A percentile compares a stretch with the other conserved stretches of the same genome.
Conservation (phyloP, 306 rosid genomes). For the Cicer bijugum region DNA sequence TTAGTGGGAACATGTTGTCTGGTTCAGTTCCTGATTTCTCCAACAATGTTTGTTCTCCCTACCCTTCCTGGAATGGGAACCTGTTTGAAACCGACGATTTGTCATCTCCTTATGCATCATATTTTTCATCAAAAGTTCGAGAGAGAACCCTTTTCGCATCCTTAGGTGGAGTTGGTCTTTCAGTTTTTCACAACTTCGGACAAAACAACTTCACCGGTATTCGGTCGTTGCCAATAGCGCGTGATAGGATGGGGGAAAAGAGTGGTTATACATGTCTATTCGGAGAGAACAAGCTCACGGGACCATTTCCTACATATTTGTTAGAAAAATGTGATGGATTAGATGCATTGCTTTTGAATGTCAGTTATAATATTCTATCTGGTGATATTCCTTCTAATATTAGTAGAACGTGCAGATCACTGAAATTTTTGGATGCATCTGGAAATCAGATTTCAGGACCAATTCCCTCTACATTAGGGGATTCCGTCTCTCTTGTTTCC, state of each 20-base stretch:
- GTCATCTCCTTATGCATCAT: slow-evolving; percentile 51
- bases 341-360: slow-evolving; percentile 64
- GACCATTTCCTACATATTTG: slow-evolving; percentile 58
- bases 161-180: slow-evolving; percentile 42
- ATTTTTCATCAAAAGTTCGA: slow-evolving; percentile 56
- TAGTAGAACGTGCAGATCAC: slow-evolving; percentile 63
- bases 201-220: slow-evolving; percentile 63
- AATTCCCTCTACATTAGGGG: slow-evolving; percentile 60
- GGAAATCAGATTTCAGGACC: slow-evolving; percentile 66
- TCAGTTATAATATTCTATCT: slow-evolving; percentile 66
- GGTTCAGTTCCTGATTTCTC: slow-evolving; percentile 67
- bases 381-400: slow-evolving; percentile 62
- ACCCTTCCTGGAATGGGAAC: slow-evolving; percentile 45
- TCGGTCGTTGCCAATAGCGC: slow-evolving; percentile 65
- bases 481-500: slow-evolving; percentile 56
- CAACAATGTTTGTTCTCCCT: slow-evolving; percentile 47
- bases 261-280: slow-evolving; percentile 58
- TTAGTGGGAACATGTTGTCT: slow-evolving; percentile 67
- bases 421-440: slow-evolving; percentile 72
- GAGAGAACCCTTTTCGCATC: slow-evolving; percentile 43
- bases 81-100: slow-evolving; percentile 35
- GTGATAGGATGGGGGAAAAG: slow-evolving; percentile 54
- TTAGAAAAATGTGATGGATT: slow-evolving; percentile 70
- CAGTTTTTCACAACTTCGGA: slow-evolving; percentile 73
- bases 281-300: slow-evolving; percentile 74